Base-by-base conservation (phyloP, 1,139 yeast genomes). In the Blastobotrys persicus region DNA sequence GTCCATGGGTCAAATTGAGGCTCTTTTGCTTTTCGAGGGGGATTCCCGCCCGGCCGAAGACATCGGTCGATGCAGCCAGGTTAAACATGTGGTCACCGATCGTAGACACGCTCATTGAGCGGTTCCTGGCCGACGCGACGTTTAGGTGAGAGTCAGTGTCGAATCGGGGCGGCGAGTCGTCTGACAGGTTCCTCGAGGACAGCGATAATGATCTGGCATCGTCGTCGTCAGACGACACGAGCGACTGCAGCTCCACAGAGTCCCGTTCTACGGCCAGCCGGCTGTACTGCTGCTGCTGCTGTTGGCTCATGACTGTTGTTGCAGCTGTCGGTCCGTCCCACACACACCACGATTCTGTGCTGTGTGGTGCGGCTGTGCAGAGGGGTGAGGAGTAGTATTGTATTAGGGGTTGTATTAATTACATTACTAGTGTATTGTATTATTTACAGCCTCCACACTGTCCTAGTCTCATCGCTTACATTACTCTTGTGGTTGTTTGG, bases 1-100 rank as follows among this genome's bases (percentile, higher is more conserved):
- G 57, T 2, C 76, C 75, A 50, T 71, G 68, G 26, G 68, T 43
- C 46, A 65, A 60, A 18, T 64, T 65, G 26, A 71, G 58, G 18
- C 65, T 58, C 48, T 67, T 69, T 50, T 65, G 70, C 47, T 62
- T 64, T 45, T 66, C 70, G 19, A 66, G 55, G 4, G 69, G 67
- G 19, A 56, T 58, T 16, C 57, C 61, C 3, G 54, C 40, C 4
- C 48, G 50, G 4, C 53, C 51, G 33, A 54, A 45, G 1, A 57
- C 51, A 34, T 63, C 68, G 26, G 60, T 51, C 4, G 67, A 53
- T 4, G 70, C 67, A 2, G 65, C 57, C 16, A 66, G 53, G 13
- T 61, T 57, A 37, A 64, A 58, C 57, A 66, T 50, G 33, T 63
- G 59, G 14, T 61, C 66, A 2, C 67, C 68, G 14, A 63, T 52